Evolutionary conservation across 257 asterid species (phyloP).

Genomic region (Ajuga chamaepitys): DNA sequence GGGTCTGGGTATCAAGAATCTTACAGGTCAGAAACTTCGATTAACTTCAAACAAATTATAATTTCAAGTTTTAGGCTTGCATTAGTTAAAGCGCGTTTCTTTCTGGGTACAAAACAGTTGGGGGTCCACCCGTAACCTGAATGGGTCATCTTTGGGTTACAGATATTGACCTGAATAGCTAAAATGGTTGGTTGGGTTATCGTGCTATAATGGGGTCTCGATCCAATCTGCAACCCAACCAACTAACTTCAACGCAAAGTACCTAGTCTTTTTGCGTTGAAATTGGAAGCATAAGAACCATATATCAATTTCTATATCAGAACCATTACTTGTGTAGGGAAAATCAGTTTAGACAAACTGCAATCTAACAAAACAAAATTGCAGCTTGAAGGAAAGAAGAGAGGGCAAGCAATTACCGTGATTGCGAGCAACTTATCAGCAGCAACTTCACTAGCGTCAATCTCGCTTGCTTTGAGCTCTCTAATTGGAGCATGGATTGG

Average conservation of each 20-base stretch:
- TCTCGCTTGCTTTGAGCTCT: constrained; percentile 39
- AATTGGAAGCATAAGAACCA: background rate
- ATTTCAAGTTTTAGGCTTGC: background rate
- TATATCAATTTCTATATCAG: background rate
- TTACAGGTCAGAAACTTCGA: constrained; percentile 33
- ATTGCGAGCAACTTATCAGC: constrained; percentile 33
- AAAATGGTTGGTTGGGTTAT: too few species aligned
- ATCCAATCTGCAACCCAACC: too few species aligned
- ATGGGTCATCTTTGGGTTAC: too few species aligned
- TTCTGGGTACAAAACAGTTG: too few species aligned
- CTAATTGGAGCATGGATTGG: constrained; percentile 53
- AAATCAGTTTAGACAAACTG: too few species aligned
- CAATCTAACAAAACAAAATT: background rate
- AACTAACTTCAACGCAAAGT: too few species aligned
- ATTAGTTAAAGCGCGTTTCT: too few species aligned
- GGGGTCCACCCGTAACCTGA: too few species aligned
- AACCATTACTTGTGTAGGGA: background rate
- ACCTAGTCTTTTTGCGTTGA: too few species aligned
- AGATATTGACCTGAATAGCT: too few species aligned
- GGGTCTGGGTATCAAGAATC: constrained; percentile 56
- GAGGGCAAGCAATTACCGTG: constrained; percentile 33
- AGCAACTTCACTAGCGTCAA: constrained; percentile 41
- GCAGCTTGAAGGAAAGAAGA: constrained; percentile 37
- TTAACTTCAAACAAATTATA: too few species aligned
- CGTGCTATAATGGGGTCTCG: too few species aligned